Evolutionary conservation across 192 early-diverging fungal genomes (phyloP).

Genomic region (Anaeromyces robustus): DNA sequence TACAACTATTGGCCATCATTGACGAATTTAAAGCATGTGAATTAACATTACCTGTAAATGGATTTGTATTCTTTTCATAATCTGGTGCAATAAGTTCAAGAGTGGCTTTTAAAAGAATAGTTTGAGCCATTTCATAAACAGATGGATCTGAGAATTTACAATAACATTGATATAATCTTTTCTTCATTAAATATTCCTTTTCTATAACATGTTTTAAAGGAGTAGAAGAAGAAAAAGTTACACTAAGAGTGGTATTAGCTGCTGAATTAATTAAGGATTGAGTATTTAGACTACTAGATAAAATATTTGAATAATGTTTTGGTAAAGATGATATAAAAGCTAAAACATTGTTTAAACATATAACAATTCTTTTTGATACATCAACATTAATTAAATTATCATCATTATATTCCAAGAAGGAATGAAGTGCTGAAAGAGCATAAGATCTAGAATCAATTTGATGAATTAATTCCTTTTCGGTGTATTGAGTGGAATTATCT

Average conservation of each 20-base stretch:
- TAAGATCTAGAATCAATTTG: conserved; percentile 24
- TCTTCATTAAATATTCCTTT: conserved; percentile 39
- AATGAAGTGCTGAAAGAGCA: conserved; percentile 52
- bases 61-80: conserved; percentile 12
- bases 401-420: conserved; percentile 53
- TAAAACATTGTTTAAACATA: conserved; percentile 55
- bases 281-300: not conserved
- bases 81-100: conserved; percentile 28
- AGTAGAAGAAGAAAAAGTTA: not conserved
- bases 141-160: not conserved
- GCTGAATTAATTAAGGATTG: not conserved
- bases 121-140: conserved; percentile 22
- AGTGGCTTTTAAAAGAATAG: conserved; percentile 12
- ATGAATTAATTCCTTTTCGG: conserved; percentile 30
- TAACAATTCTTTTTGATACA: conserved; percentile 59
- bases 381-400: conserved; percentile 47
- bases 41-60: not conserved
- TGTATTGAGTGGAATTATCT: conserved; percentile 32
- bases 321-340: conserved; percentile 38
- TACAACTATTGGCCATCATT: not conserved
- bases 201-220: conserved; percentile 23
- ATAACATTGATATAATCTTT: conserved; percentile 59
- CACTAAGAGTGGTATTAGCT: conserved; percentile 13
- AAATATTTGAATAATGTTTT: conserved; percentile 17
- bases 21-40: not conserved